A percentile compares a stretch with the other conserved stretches of the same genome.
phyloP scores from a whole-genome alignment of 441 rosid genomes.

The Populus hybrid region DNA sequence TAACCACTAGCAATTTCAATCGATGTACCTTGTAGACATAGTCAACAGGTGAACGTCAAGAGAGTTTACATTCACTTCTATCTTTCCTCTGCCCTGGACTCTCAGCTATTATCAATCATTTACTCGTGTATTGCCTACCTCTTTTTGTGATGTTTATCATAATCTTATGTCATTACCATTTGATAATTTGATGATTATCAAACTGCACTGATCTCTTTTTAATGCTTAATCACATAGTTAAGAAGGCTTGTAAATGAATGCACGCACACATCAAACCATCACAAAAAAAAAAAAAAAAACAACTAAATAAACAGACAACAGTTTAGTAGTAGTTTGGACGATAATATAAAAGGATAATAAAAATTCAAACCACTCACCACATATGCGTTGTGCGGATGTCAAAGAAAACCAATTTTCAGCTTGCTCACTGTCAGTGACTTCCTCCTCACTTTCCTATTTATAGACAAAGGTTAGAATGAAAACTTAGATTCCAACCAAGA shows the following conservation, averaged over 20 bases:
- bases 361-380: slow-evolving; percentile 48
- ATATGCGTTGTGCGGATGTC: slow-evolving; percentile 97
- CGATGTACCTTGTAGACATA: not conserved
- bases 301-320: not conserved
- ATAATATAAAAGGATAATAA: not conserved
- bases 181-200: not conserved
- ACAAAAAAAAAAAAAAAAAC: not conserved
- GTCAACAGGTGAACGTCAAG: not conserved
- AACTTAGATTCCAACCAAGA: slow-evolving; percentile 11
- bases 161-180: not conserved
- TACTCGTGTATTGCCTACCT: not conserved
- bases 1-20: not conserved
- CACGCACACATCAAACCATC: not conserved
- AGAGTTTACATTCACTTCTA: not conserved
- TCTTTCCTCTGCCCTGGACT: not conserved
- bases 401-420: slow-evolving; percentile 99
- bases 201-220: not conserved
- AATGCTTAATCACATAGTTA: not conserved
- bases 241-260: not conserved
- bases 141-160: not conserved
- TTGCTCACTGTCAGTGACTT: slow-evolving; percentile 94
- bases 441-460: slow-evolving; percentile 91
- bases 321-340: not conserved
- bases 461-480: slow-evolving; percentile 14
- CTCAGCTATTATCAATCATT: not conserved